Evolutionary conservation across 2,329 filamentous ascomycete species (phyloP), one percentile per base, ranked within the genome.

Genomic region (Dactylellina haptotyla): DNA sequence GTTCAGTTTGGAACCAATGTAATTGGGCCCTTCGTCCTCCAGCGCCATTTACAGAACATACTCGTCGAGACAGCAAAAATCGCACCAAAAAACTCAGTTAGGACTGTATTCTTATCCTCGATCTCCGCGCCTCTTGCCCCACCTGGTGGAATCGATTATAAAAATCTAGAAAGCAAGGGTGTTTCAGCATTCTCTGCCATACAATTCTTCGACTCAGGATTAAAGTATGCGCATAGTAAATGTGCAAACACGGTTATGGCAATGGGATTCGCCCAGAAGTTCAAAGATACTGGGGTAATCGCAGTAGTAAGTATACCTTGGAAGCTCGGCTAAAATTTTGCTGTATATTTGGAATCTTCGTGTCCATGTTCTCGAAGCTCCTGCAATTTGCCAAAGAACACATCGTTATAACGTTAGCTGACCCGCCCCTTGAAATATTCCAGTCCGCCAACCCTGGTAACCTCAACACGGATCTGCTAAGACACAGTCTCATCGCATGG

Each of bases 401-500:
- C 4, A 9, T 12, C 16, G 48, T 3, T 32, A 53, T 53, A 53
- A 53, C 48, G 48, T 53, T 53, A 74, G 64, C 3, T 28, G 26
- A 78, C 76, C 64, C 74, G 20, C 73, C 82, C 28, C 28, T 57
- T 20, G 18, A 39, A 45, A n/a, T n/a, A n/a, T n/a, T 26, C 5
- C 26, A 73, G 69, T 16, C 69, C 4, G 37, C 45, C 20, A 82
- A 84, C 75, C 83, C 83, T 0, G 83, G 83, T 0, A 80, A 82
- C 34, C 79, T 83, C 75, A 77, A 67, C 41, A 83, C 81, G 5
- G 79, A 80, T 25, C 73, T 83, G 12, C 78, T 80, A 48, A 75
- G 80, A 28, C 77, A 81, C 56, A 65, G 72, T 59, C 25, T 72
- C 18, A 10, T 59, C 14, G 25, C 75, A 1, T 48, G 54, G 5